Conservation (phyloP, 2,329 filamentous ascomycete species). For the Penicillium sp. region DNA sequence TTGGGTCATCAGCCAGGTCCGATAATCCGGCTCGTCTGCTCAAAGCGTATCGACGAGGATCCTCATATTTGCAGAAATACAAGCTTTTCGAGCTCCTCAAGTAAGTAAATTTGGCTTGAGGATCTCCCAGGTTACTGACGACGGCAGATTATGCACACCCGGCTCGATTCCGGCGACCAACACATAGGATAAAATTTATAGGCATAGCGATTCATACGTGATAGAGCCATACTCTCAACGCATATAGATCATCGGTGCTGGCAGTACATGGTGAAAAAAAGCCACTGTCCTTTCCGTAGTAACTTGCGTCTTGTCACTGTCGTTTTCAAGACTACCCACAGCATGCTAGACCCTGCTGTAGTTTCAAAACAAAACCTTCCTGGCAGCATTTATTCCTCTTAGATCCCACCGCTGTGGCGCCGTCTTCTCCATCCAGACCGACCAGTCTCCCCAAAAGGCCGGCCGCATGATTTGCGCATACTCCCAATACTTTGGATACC, state of each 20-base stretch:
- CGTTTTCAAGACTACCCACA: too few species aligned
- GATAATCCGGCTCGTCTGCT: slow-evolving; percentile 57
- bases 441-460: slow-evolving; percentile 25
- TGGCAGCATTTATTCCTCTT: slow-evolving; percentile 24
- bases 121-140: not conserved
- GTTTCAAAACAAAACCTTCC: slow-evolving; percentile 30
- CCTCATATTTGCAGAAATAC: slow-evolving; percentile 66
- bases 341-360: too few species aligned
- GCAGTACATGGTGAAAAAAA: too few species aligned
- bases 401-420: slow-evolving; percentile 30
- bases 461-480: slow-evolving; percentile 36
- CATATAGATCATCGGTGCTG: too few species aligned
- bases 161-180: not conserved
- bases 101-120: slow-evolving; percentile 41
- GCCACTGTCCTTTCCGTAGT: too few species aligned
- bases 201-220: too few species aligned
- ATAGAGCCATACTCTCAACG: too few species aligned
- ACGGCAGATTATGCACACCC: slow-evolving; percentile 5
- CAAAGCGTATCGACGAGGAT: slow-evolving; percentile 70
- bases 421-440: slow-evolving; percentile 29
- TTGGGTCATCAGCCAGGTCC: slow-evolving; percentile 44
- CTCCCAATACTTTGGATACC: slow-evolving; percentile 45
- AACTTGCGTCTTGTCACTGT: too few species aligned
- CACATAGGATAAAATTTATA: too few species aligned
- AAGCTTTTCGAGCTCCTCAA: slow-evolving; percentile 76